These are phyloP conservation scores for Ophiocordyceps sinensis DNA, from an alignment of 2,329 filamentous ascomycete species.

Conservation along the genomic window DNA sequence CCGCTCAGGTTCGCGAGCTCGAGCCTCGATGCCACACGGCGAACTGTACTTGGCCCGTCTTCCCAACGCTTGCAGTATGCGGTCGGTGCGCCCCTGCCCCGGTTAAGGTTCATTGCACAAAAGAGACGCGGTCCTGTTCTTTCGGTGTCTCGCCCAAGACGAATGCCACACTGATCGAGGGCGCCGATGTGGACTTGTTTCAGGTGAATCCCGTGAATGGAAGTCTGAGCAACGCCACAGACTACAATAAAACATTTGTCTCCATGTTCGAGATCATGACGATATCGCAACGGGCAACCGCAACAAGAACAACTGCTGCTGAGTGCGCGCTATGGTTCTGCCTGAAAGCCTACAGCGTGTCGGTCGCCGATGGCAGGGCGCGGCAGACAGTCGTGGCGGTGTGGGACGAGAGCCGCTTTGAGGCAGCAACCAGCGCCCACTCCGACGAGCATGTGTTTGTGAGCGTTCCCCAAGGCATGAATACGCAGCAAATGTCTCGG, in stretches of 20 bases:
- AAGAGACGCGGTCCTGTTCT: slow-evolving; percentile 11
- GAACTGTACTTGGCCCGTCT: slow-evolving; percentile 21
- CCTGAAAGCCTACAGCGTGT: slow-evolving; percentile 16
- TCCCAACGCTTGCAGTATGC: slow-evolving; percentile 21
- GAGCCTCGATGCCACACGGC: slow-evolving; percentile 14
- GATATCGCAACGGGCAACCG: slow-evolving; percentile 9
- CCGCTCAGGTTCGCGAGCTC: slow-evolving; percentile 11
- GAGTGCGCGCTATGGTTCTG: slow-evolving; percentile 24
- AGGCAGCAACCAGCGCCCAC: slow-evolving; percentile 11
- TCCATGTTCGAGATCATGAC: slow-evolving; percentile 21
- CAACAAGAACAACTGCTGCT: slow-evolving; percentile 9
- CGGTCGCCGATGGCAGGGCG: slow-evolving; percentile 13
- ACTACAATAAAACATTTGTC: slow-evolving; percentile 13
- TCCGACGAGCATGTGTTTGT: slow-evolving; percentile 17
- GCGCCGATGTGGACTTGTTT: slow-evolving; percentile 12
- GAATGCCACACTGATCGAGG: slow-evolving; percentile 9
- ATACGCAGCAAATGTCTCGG: slow-evolving; percentile 9
- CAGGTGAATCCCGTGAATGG: slow-evolving; percentile 11
- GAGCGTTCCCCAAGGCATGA: slow-evolving; percentile 14
- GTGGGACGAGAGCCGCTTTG: slow-evolving; percentile 16
- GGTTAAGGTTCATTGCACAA: slow-evolving; percentile 7
- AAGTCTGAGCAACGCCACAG: slow-evolving; percentile 3
- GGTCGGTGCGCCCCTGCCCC: slow-evolving; percentile 13
- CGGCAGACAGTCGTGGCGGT: slow-evolving; percentile 9
- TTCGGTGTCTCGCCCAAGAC: slow-evolving; percentile 16